A percentile compares a stretch with the other conserved stretches of the same genome.
phyloP scores from a whole-genome alignment of 2,329 filamentous ascomycete genomes.

The Cytospora piceicola region DNA sequence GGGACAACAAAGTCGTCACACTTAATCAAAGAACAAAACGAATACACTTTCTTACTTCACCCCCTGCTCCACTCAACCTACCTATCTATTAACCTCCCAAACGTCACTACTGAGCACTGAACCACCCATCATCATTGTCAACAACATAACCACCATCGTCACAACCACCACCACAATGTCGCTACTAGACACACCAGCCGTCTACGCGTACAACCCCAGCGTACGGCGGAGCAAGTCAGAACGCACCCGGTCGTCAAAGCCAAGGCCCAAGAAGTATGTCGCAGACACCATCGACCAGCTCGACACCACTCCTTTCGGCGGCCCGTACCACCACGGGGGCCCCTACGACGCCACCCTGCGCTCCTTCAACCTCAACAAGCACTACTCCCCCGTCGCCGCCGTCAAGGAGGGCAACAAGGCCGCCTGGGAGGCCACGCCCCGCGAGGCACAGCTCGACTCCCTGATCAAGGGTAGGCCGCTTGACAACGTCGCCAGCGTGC shows the following conservation, averaged over 20 bases:
- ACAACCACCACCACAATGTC: constrained; percentile 21
- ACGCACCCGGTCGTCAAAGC: constrained; percentile 51
- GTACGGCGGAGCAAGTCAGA: constrained; percentile 46
- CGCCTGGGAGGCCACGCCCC: constrained; percentile 79
- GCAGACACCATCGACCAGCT: constrained; percentile 82
- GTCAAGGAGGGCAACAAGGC: constrained; percentile 73
- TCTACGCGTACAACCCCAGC: constrained; percentile 11
- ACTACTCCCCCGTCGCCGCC: constrained; percentile 74
- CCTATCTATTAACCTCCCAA: background rate
- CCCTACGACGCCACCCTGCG: constrained; percentile 84
- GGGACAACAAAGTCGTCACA: background rate
- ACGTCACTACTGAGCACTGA: background rate
- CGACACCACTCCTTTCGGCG: constrained; percentile 64
- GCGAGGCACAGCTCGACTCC: constrained; percentile 75
- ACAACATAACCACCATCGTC: background rate
- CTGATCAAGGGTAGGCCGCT: constrained; percentile 75
- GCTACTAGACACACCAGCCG: constrained; percentile 16
- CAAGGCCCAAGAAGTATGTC: constrained; percentile 27
- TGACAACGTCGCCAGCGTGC: constrained; percentile 77
- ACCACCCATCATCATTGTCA: background rate
- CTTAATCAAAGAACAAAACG: background rate
- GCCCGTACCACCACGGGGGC: constrained; percentile 83
- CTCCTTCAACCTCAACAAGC: constrained; percentile 69
- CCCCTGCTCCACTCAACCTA: background rate
- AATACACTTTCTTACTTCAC: background rate